Evolutionary conservation across 1,284 basidiomycete genomes (phyloP).

Genomic region (Cronartium quercuum): DNA sequence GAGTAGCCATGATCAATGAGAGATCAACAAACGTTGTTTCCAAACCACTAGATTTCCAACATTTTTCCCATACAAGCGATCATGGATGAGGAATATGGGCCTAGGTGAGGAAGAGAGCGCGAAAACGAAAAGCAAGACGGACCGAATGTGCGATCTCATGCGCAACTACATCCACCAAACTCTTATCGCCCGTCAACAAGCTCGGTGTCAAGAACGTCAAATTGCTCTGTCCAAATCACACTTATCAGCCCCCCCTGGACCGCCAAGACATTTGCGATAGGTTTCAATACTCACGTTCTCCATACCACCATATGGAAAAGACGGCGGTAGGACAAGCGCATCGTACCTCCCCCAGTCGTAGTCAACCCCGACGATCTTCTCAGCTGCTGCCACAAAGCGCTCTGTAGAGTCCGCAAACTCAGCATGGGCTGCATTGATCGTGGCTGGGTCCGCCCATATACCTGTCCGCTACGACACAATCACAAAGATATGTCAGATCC

Average conservation of each 20-base stretch:
- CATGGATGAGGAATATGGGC: slow-evolving; percentile 54
- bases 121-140: slow-evolving; percentile 25
- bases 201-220: slow-evolving; percentile 52
- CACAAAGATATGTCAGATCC: slow-evolving; percentile 54
- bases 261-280: no score
- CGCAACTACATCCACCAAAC: slow-evolving; percentile 77
- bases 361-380: slow-evolving; percentile 60
- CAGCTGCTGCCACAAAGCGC: slow-evolving; percentile 70
- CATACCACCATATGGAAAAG: slow-evolving; percentile 66
- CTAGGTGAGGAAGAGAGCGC: slow-evolving; percentile 23
- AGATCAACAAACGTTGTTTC: slow-evolving; percentile 62
- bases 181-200: slow-evolving; percentile 72
- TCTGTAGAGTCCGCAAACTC: slow-evolving; percentile 79
- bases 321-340: slow-evolving; percentile 81
- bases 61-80: no score
- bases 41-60: slow-evolving; percentile 73
- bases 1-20: no score
- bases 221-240: slow-evolving; percentile 20
- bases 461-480: slow-evolving; percentile 58
- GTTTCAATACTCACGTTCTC: slow-evolving; percentile 43
- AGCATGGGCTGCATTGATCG: slow-evolving; percentile 72
- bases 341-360: slow-evolving; percentile 90
- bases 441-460: slow-evolving; percentile 80
- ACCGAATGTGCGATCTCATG: slow-evolving; percentile 49
- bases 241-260: no score